These are phyloP conservation scores for Conticribra weissflogii DNA, from an alignment of 108 stramenopile species.

Conservation along the genomic window DNA sequence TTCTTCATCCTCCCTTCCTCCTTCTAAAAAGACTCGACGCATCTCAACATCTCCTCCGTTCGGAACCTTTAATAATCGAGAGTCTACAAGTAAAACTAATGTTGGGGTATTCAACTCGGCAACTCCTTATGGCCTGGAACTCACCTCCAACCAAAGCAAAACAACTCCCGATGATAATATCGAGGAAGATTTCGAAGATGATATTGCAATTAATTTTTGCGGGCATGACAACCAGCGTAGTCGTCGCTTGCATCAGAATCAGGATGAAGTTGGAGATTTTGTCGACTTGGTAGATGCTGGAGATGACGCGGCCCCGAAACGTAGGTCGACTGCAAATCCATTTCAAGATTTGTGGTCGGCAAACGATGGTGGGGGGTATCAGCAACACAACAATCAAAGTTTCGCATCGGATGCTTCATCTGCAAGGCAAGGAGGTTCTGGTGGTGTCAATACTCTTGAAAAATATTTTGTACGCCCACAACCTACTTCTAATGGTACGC, in stretches of 20 bases:
- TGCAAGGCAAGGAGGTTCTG: background rate
- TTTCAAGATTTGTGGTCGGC: constrained; percentile 40
- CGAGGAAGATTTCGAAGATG: background rate
- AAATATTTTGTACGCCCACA: constrained; percentile 20
- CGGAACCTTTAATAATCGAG: background rate
- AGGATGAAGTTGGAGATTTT: background rate
- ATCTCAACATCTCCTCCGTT: constrained; percentile 19
- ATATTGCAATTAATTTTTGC: background rate
- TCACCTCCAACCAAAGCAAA: background rate
- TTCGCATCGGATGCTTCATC: background rate
- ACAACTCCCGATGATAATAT: background rate
- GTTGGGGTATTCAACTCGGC: background rate
- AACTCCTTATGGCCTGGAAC: constrained; percentile 6
- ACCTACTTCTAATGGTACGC: no score
- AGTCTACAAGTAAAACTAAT: background rate
- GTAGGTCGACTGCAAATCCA: constrained; percentile 19
- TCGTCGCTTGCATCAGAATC: background rate
- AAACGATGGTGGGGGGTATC: background rate
- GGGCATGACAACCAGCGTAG: background rate
- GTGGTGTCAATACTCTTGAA: constrained; percentile 22
- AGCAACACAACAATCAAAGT: constrained; percentile 1
- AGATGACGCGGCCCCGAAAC: background rate
- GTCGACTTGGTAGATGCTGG: background rate
- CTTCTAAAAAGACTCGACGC: background rate
- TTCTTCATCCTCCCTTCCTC: no score